Conservation (phyloP, 78 protist species). For the Dictyostelium brefeldianum region DNA sequence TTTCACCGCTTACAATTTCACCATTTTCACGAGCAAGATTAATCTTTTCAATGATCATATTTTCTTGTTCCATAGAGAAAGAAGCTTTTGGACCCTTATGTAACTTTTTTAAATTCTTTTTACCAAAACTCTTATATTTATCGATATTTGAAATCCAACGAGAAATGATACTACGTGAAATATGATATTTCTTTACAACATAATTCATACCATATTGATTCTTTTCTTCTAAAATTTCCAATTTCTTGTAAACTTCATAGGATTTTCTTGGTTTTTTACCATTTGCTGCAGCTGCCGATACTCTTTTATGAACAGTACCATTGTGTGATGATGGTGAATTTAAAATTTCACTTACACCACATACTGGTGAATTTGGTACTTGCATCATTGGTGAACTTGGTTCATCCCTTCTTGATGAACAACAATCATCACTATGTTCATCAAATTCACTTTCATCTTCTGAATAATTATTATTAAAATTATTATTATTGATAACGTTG, state of each 20-base stretch:
- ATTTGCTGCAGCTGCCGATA: not conserved
- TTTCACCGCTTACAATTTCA: conserved; percentile 52
- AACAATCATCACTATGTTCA: not conserved
- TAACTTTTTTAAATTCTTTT: conserved; percentile 64
- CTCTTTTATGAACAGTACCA: not conserved
- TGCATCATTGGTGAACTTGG: conserved; percentile 15
- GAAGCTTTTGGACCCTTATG: conserved; percentile 78
- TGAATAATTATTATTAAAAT: not conserved
- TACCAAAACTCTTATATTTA: conserved; percentile 36
- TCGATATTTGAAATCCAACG: conserved; percentile 60
- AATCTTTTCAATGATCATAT: conserved; percentile 33
- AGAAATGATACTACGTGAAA: conserved; percentile 52
- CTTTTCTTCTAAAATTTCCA: conserved; percentile 64
- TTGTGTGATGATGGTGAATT: not conserved
- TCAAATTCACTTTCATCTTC: conserved; percentile 6
- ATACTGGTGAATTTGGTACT: conserved; percentile 22
- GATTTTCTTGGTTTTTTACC: conserved; percentile 59
- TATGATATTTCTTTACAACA: conserved; percentile 58
- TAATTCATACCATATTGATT: conserved; percentile 45
- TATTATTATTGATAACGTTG: not conserved
- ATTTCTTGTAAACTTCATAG: conserved; percentile 60
- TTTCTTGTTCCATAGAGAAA: conserved; percentile 67
- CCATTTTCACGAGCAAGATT: conserved; percentile 18
- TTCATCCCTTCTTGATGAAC: not conserved
- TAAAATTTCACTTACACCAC: not conserved